Conservation (phyloP, 2,329 filamentous ascomycete species). For the Fusarium haematococcum region DNA sequence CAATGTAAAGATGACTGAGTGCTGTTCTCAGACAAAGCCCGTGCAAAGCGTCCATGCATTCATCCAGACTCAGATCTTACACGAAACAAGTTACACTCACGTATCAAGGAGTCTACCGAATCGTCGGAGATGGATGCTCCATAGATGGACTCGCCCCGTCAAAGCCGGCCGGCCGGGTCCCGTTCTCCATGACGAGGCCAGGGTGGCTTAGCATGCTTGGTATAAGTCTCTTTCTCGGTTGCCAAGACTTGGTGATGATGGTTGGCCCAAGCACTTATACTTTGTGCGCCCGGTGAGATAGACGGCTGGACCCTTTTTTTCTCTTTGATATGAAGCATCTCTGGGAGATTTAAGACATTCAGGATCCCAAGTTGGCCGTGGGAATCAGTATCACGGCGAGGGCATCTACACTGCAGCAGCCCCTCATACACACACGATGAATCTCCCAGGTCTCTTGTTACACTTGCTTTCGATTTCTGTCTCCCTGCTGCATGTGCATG, state of each 20-base stretch:
- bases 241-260: conserved; percentile 21
- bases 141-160: background rate
- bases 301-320: background rate
- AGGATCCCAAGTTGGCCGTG: background rate
- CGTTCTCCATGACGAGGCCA: conserved; percentile 16
- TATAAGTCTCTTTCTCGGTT: background rate
- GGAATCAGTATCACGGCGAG: background rate
- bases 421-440: conserved; percentile 17
- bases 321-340: background rate
- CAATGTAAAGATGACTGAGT: background rate
- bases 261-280: background rate
- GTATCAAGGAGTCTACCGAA: background rate
- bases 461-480: background rate
- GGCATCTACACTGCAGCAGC: background rate
- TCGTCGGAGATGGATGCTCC: background rate
- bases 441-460: conserved; percentile 6
- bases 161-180: conserved; percentile 1
- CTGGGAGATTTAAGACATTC: background rate
- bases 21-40: background rate
- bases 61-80: background rate
- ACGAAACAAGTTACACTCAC: background rate
- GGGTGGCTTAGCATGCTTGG: conserved; percentile 34
- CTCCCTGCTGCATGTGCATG: conserved; percentile 7
- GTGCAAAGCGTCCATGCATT: background rate
- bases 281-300: background rate